Percentiles rank a stretch among this genome's conserved stretches.
Conservation (phyloP, 163 green algal species). For the Prototheca cutis region DNA sequence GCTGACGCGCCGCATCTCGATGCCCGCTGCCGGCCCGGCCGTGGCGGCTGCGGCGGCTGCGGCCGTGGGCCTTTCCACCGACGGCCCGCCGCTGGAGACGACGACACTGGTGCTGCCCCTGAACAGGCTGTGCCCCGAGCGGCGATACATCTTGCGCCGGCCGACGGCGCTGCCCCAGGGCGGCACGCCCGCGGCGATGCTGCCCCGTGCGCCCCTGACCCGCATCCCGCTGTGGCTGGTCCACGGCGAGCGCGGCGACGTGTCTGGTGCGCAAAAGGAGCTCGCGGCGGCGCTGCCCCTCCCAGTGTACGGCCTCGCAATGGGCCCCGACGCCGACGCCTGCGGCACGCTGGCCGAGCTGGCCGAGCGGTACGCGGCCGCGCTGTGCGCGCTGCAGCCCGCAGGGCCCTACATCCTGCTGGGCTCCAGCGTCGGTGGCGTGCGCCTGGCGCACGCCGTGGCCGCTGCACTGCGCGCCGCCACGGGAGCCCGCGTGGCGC, state of each 20-base stretch:
- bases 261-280: conserved; percentile 23
- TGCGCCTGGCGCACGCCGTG: conserved; percentile 35
- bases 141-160: conserved; percentile 28
- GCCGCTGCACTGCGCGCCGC: conserved; percentile 4
- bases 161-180: conserved; percentile 2
- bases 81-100: conserved; percentile 2
- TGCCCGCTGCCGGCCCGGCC: not conserved
- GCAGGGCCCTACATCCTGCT: conserved; percentile 48
- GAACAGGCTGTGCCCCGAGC: conserved; percentile 34
- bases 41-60: conserved; percentile 4
- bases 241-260: conserved; percentile 41
- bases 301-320: conserved; percentile 47
- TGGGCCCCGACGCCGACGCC: conserved; percentile 26
- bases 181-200: conserved; percentile 12
- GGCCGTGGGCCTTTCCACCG: conserved; percentile 6
- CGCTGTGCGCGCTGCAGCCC: conserved; percentile 36
- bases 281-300: conserved; percentile 41
- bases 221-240: conserved; percentile 55
- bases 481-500: conserved; percentile 13
- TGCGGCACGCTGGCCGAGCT: conserved; percentile 15
- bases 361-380: conserved; percentile 17
- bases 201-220: conserved; percentile 15
- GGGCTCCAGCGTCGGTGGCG: conserved; percentile 36
- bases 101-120: conserved; percentile 20
- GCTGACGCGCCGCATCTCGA: not conserved